A percentile compares a stretch with the other conserved stretches of the same genome.
These are phyloP conservation scores for Batrachochytrium dendrobatidis DNA, from an alignment of 371 early-diverging fungal species.

Conservation along the genomic window DNA sequence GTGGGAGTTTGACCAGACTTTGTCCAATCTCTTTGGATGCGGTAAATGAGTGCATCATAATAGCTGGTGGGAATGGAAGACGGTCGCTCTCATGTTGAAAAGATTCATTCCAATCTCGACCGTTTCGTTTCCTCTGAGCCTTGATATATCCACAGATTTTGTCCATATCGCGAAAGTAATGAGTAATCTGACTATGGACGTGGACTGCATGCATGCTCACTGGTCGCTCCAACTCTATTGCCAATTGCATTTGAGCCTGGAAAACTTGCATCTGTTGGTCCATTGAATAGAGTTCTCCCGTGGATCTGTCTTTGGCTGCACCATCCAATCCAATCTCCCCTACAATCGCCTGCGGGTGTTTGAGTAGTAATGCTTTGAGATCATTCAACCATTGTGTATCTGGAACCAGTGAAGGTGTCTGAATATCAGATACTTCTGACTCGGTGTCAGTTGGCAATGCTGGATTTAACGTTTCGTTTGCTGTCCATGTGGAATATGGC, in stretches of 20 bases:
- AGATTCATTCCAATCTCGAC: background rate
- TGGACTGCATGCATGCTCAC: constrained; percentile 82
- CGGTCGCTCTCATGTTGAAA: constrained; percentile 10
- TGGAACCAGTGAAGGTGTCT: background rate
- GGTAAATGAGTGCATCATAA: constrained; percentile 82
- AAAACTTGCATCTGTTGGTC: constrained; percentile 62
- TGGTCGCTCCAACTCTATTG: constrained; percentile 56
- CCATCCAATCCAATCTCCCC: constrained; percentile 88
- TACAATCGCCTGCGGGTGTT: constrained; percentile 50
- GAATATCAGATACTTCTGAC: constrained; percentile 11
- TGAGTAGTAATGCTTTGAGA: constrained; percentile 24
- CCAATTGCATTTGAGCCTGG: constrained; percentile 62
- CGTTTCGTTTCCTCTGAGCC: background rate
- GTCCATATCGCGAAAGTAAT: constrained; percentile 38
- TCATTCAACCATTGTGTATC: background rate
- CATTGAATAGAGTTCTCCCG: constrained; percentile 43
- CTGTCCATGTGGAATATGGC: too few relatives aligned
- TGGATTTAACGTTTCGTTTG: too few relatives aligned
- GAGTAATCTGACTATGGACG: constrained; percentile 60
- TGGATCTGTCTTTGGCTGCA: constrained; percentile 41
- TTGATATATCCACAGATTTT: background rate
- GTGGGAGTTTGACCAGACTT: constrained; percentile 47
- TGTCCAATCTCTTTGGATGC: constrained; percentile 69
- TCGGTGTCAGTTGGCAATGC: constrained; percentile 7
- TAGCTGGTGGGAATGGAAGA: constrained; percentile 45